Conservation (phyloP, 495 filamentous ascomycete genomes). For the Letharia lupina region DNA sequence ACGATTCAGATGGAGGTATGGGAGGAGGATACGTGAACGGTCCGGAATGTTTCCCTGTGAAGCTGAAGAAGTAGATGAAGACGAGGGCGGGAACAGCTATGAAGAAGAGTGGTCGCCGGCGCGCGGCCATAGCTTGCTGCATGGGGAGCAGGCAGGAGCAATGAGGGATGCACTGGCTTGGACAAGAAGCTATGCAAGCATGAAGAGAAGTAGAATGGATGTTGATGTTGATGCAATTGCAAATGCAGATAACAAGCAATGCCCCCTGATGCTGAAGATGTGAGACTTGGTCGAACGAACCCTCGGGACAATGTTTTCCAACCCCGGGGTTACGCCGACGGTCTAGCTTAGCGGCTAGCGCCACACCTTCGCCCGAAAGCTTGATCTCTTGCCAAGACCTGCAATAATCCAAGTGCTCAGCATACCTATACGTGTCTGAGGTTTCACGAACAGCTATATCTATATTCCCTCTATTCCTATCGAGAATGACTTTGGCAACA, state of each 20-base stretch:
- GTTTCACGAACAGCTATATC: too few relatives aligned
- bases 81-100: neutral
- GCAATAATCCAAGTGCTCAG: too few relatives aligned
- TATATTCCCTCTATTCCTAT: too few relatives aligned
- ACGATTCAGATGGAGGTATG: neutral
- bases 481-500: too few relatives aligned
- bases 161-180: neutral
- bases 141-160: neutral
- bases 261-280: neutral
- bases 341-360: neutral
- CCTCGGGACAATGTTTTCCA: too few relatives aligned
- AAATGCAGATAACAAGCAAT: neutral
- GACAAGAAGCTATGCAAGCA: neutral
- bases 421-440: too few relatives aligned
- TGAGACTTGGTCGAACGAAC: neutral
- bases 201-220: neutral
- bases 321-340: too few relatives aligned
- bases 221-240: neutral
- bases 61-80: conserved; percentile 9
- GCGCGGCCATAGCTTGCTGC: neutral
- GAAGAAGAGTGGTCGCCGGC: neutral
- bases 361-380: neutral
- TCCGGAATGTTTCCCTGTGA: neutral
- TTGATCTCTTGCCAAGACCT: neutral
- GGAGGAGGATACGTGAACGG: conserved; percentile 5